A percentile compares a stretch with the other conserved stretches of the same genome.
Evolutionary conservation across 371 early-diverging fungal genomes (phyloP).

Genomic region (Mortierella sp.): DNA sequence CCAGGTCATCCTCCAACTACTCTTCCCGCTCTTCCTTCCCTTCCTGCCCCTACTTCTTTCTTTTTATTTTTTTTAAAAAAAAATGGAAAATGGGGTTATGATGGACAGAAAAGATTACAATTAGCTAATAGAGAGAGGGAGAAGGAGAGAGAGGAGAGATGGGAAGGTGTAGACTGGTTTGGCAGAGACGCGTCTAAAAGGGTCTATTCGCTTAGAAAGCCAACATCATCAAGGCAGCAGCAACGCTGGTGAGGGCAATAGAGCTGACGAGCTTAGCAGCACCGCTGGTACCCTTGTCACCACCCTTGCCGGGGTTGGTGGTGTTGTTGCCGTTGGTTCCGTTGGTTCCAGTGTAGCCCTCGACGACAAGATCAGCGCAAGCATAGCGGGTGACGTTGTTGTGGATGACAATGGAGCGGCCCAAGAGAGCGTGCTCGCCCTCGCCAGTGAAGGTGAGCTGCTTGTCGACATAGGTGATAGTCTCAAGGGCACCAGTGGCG

Average conservation of each 20-base stretch:
- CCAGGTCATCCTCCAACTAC: not conserved
- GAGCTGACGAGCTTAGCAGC: slow-evolving; percentile 48
- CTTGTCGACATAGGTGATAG: slow-evolving; percentile 54
- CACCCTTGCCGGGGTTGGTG: not conserved
- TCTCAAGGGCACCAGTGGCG: slow-evolving; percentile 56
- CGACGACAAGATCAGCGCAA: slow-evolving; percentile 57
- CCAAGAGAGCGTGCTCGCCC: slow-evolving; percentile 48
- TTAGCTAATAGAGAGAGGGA: not conserved
- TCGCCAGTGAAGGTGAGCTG: slow-evolving; percentile 46
- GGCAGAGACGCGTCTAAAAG: too few species aligned
- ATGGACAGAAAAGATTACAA: not conserved
- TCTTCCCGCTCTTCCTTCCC: slow-evolving; percentile 11
- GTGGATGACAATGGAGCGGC: slow-evolving; percentile 64
- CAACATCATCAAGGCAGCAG: slow-evolving; percentile 44
- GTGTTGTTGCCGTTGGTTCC: not conserved
- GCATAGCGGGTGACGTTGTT: slow-evolving; percentile 58
- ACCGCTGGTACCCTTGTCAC: slow-evolving; percentile 7
- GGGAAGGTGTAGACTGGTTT: not conserved
- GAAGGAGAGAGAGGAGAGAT: not conserved
- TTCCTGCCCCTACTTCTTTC: not conserved
- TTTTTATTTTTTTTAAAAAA: not conserved
- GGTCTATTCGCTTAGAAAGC: slow-evolving; percentile 29
- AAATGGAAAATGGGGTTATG: not conserved
- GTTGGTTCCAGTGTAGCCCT: slow-evolving; percentile 20
- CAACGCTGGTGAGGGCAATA: slow-evolving; percentile 36